These are phyloP conservation scores for Withania somnifera DNA, from an alignment of 305 asterid species.

Conservation along the genomic window DNA sequence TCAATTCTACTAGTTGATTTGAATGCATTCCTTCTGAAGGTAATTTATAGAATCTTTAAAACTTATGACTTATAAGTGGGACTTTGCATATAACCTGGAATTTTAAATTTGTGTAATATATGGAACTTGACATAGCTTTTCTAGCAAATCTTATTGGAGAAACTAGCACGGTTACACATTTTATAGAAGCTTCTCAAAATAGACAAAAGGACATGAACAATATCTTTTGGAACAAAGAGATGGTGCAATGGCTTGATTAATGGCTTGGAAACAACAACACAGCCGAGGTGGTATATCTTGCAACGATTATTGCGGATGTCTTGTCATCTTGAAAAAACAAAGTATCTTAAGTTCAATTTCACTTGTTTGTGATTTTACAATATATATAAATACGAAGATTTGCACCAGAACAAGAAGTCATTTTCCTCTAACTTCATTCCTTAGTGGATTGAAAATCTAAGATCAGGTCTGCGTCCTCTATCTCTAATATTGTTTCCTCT, in stretches of 20 bases:
- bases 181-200: conserved; percentile 39
- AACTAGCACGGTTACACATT: conserved; percentile 17
- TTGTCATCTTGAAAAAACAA: background rate
- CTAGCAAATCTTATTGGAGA: conserved; percentile 55
- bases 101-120: conserved; percentile 23
- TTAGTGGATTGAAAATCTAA: conserved; percentile 50
- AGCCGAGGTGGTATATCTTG: conserved; percentile 19
- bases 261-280: conserved; percentile 34
- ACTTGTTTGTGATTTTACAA: conserved; percentile 14
- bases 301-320: background rate
- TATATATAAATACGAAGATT: background rate
- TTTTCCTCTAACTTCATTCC: conserved; percentile 84
- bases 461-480: conserved; percentile 41
- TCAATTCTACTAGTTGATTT: conserved; percentile 71
- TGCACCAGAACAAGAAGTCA: conserved; percentile 31
- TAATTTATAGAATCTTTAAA: conserved; percentile 1
- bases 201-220: conserved; percentile 54
- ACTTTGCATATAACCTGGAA: background rate
- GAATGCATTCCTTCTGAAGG: conserved; percentile 78
- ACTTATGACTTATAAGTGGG: background rate
- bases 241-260: conserved; percentile 84
- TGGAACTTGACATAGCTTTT: conserved; percentile 71
- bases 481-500: background rate
- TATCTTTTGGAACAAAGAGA: conserved; percentile 59
- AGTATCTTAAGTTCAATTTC: conserved; percentile 1